Evolutionary conservation across 768 basidiomycete species (phyloP).

Genomic region (Rhodotorula toruloides): DNA sequence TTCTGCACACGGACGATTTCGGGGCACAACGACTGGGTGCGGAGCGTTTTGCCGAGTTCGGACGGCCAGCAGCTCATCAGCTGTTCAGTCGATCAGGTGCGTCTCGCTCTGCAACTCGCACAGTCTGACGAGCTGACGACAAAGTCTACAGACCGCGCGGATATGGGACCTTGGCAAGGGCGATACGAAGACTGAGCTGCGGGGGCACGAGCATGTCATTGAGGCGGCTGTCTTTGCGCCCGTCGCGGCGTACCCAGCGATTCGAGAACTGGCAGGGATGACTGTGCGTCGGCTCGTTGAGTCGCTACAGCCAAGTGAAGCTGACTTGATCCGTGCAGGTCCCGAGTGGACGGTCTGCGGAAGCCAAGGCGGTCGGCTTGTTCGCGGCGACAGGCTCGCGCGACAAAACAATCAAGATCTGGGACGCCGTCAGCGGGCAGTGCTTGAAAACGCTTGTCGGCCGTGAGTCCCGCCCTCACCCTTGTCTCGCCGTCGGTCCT

Average conservation of each 20-base stretch:
- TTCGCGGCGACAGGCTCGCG: slow-evolving; percentile 77
- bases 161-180: slow-evolving; percentile 69
- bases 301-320: neutral
- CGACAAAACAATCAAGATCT: slow-evolving; percentile 86
- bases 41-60: slow-evolving; percentile 52
- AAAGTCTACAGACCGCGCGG: slow-evolving; percentile 60
- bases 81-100: slow-evolving; percentile 80
- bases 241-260: slow-evolving; percentile 63
- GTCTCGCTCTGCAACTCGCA: slow-evolving; percentile 35
- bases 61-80: slow-evolving; percentile 73
- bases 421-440: slow-evolving; percentile 80
- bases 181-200: slow-evolving; percentile 71
- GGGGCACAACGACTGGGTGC: slow-evolving; percentile 82
- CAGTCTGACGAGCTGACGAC: slow-evolving; percentile 2
- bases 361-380: slow-evolving; percentile 47
- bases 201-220: slow-evolving; percentile 82
- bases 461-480: slow-evolving; percentile 7
- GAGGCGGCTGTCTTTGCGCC: slow-evolving; percentile 79
- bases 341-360: slow-evolving; percentile 52
- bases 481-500: neutral
- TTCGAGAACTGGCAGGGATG: slow-evolving; percentile 69
- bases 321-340: slow-evolving; percentile 44
- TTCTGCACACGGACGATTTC: slow-evolving; percentile 69
- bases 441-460: slow-evolving; percentile 68
- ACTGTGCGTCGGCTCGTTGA: slow-evolving; percentile 47